Evolutionary conservation across 805 yeast genomes (phyloP), one percentile per base, ranked within the genome.

Genomic region (Candida manassasensis): DNA sequence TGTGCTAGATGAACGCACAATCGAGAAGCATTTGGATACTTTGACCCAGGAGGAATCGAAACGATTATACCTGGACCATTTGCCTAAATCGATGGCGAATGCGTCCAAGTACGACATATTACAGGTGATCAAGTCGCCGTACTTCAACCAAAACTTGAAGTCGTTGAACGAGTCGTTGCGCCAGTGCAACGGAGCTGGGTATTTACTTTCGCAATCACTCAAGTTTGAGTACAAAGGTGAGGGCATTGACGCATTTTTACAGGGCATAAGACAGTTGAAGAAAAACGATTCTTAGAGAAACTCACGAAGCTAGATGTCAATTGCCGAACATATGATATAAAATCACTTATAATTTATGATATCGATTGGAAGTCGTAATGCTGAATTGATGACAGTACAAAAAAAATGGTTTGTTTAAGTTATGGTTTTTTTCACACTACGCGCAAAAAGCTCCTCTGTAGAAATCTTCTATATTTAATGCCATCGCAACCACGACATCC

Each of bases 171-270:
- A 53, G 21, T 75, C 69, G 19, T 51, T 78, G 30, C 51, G 48
- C n/a, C 37, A 45, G 16, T 45, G 50, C 16, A 50, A 52, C 11
- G 76, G 75, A 8, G 71, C 75, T 9, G 77, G 80, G 4, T 61
- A 56, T 39, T 43, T 76, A 27, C 63, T 78, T 26, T 58, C 81
- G 21, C 64, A 61, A 37, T 63, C 73, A 26, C 59, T 76, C 27
- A 71, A 69, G n/a, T 61, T 61, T 44, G 67, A 59, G 4, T 77
- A 77, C 43, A 35, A 52, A 7, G 81, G 81, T 7, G 82, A 77
- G 49, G 82, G 82, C 1, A 53, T 76, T 22, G 71, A 63, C 24
- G 69, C 69, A 10, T 76, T 74, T 40, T 50, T 77, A 42, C 45
- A 50, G 12, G 76, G 75, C 4, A 50, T 69, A 8, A 56, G 75